Evolutionary conservation across 768 basidiomycete species (phyloP).

Genomic region (Leucocoprinus sp.): DNA sequence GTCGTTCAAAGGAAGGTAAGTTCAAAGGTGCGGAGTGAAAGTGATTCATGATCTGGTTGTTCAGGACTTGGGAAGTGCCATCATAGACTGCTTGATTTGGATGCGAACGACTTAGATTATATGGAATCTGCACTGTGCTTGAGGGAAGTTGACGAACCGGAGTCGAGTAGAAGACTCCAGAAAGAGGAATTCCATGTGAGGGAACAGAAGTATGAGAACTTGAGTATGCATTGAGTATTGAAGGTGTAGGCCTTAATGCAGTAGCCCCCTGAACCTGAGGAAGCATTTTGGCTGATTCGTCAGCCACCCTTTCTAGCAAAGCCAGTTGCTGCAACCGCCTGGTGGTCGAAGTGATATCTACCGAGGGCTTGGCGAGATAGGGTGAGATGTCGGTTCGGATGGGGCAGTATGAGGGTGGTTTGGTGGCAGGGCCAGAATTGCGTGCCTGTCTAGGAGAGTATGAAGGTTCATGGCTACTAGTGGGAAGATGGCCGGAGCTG

Average conservation of each 20-base stretch:
- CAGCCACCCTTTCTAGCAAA: constrained; percentile 61
- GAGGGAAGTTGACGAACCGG: constrained; percentile 1
- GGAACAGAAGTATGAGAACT: constrained; percentile 17
- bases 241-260: constrained; percentile 11
- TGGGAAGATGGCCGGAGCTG: neutral
- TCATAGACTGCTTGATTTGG: constrained; percentile 39
- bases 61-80: constrained; percentile 23
- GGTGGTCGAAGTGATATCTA: constrained; percentile 47
- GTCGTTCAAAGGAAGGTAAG: constrained; percentile 8
- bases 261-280: constrained; percentile 22
- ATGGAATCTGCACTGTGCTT: constrained; percentile 3
- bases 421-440: neutral
- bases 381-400: constrained; percentile 54
- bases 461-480: neutral
- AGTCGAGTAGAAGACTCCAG: constrained; percentile 29
- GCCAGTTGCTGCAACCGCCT: constrained; percentile 65
- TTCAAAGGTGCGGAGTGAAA: constrained; percentile 39
- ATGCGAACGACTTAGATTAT: constrained; percentile 35
- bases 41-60: constrained; percentile 44
- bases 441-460: neutral
- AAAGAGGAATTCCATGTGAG: constrained; percentile 18
- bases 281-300: constrained; percentile 63
- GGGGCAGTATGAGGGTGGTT: neutral
- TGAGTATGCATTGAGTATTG: neutral
- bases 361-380: constrained; percentile 49